These are phyloP conservation scores for Neofusicoccum laricinum DNA, from an alignment of 2,329 filamentous ascomycete genomes.

Conservation along the genomic window DNA sequence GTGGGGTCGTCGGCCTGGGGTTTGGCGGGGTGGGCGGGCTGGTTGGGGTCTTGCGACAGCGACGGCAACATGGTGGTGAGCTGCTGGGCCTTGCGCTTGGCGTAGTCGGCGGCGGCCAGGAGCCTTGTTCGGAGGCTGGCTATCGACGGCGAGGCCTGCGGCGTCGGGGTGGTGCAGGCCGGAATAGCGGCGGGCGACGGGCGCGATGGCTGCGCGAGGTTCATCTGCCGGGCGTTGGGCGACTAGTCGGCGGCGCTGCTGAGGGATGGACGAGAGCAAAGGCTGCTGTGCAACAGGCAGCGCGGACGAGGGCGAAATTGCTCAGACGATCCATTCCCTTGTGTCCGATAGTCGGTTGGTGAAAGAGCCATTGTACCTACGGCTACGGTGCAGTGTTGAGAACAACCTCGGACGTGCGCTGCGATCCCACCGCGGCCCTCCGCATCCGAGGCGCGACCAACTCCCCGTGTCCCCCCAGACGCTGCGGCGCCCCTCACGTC, in stretches of 20 bases:
- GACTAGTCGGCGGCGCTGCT: neutral
- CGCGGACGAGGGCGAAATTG: conserved; percentile 2
- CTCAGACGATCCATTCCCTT: conserved; percentile 10
- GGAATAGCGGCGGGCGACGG: conserved; percentile 5
- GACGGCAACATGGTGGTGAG: conserved; percentile 12
- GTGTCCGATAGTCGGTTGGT: conserved; percentile 12
- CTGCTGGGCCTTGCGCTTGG: neutral
- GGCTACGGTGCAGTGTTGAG: conserved; percentile 16
- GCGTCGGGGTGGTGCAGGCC: conserved; percentile 1
- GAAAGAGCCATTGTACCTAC: conserved; percentile 13
- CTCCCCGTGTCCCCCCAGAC: neutral
- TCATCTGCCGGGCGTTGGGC: neutral
- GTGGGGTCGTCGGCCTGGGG: conserved; percentile 42
- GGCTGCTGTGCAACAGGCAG: neutral
- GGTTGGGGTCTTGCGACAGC: neutral
- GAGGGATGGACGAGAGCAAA: neutral
- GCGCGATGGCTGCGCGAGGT: conserved; percentile 1
- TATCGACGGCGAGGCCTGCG: conserved; percentile 2
- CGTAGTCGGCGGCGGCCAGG: neutral
- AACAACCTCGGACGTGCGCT: conserved; percentile 13
- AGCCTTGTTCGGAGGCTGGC: conserved; percentile 4
- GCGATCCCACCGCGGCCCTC: neutral
- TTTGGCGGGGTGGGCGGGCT: neutral
- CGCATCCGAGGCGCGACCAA: neutral
- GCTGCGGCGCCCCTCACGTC: neutral